Base-by-base conservation (phyloP, 352 stramenopile genomes). In the Phytophthora multivora region DNA sequence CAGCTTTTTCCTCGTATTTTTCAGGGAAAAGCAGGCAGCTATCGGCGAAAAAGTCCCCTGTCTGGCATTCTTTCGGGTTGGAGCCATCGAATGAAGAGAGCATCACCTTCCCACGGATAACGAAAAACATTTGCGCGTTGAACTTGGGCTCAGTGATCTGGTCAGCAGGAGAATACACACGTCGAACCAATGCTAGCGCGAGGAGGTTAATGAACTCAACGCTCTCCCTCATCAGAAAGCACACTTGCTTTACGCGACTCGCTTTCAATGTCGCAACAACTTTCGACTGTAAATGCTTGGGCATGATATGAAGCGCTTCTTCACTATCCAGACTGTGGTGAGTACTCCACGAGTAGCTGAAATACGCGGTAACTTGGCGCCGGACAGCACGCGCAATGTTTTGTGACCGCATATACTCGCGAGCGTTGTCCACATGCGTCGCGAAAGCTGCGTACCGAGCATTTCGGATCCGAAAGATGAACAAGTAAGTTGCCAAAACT, bases 101-200 rank as follows among this genome's bases (percentile, higher is more conserved):
- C 5, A 84, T 45, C 13, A 91, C 79, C 0, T 71, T 84, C 13
- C 83, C 83, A 8, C 77, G 79, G 18, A 88, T 81, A 7, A 90
- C 79, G 30, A 90, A 91, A 59, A 89, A 91, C 83, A 90, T 90
- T 46, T 88, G 81, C 15, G 77, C 74, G 30, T 89, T 91, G 33
- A 89, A 80, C 26, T 91, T 91, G 12, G 79, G 79, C 51, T 91
- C 80, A 9, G 83, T 90, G 33, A 91, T 86, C 19, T 74, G 74
- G 28, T 91, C 83, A 11, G 58, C 62, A 0, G 83, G 83, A 1
- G 81, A 83, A 39, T 90, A 91, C 5, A 89, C 80, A 13, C 72
- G 71, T 15, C 78, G 75, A 11, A 79, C 64, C 1, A 93, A 69
- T 15, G 79, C 67, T 4, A 89, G 59, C 33, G 79, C 81, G 5